phyloP scores from a whole-genome alignment of 2,329 filamentous ascomycete genomes.

The Leptodontidium sp. region DNA sequence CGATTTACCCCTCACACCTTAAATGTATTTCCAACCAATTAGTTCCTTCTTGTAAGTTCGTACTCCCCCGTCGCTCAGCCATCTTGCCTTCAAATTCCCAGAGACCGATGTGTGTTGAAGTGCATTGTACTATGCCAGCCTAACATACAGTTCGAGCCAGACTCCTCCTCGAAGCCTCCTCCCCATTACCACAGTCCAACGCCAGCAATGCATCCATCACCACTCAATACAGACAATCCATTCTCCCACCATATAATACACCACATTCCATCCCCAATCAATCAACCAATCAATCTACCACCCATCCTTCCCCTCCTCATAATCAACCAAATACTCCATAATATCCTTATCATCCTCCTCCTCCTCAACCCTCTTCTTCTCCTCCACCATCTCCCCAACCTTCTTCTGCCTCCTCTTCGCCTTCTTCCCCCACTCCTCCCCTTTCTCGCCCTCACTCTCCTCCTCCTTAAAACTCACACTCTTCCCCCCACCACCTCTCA shows the following conservation, averaged over 20 bases:
- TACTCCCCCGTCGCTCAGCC: no score
- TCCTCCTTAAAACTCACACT: conserved; percentile 59
- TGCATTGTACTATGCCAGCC: background rate
- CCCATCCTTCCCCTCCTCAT: conserved; percentile 40
- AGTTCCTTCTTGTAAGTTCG: no score
- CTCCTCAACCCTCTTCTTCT: conserved; percentile 59
- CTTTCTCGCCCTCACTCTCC: conserved; percentile 60
- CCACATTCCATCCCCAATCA: background rate
- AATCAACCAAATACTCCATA: conserved; percentile 72
- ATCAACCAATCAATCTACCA: conserved; percentile 32
- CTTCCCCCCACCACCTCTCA: conserved; percentile 57
- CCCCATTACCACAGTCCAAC: background rate
- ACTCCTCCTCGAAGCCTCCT: background rate
- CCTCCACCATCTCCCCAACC: conserved; percentile 68
- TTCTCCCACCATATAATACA: background rate
- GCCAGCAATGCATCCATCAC: conserved; percentile 8
- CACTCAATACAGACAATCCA: no score
- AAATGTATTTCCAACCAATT: no score
- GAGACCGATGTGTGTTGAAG: background rate
- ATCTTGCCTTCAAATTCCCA: background rate
- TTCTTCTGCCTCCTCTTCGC: conserved; percentile 73
- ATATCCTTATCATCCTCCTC: conserved; percentile 80
- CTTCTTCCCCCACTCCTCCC: conserved; percentile 73
- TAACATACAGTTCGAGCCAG: background rate
- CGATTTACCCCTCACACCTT: no score